Conservation (phyloP, 257 asterid genomes). For the Nicotiana noctiflora region DNA sequence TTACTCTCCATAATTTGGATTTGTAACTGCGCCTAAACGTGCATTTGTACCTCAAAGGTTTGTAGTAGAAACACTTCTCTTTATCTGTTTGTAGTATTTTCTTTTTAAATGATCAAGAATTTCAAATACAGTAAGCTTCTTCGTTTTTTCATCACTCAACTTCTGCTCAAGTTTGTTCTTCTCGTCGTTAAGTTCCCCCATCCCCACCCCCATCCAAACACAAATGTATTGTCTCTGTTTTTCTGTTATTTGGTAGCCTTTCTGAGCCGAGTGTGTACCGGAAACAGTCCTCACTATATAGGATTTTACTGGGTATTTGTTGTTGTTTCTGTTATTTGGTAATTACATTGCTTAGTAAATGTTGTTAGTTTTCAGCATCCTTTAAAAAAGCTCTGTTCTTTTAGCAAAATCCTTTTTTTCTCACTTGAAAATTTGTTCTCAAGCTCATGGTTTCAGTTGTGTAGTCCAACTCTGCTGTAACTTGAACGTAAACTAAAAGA, state of each 20-base stretch:
- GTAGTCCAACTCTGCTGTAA: too few relatives aligned
- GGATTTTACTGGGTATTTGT: too few relatives aligned
- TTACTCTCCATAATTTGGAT: not conserved
- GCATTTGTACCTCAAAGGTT: too few relatives aligned
- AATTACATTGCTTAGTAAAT: not conserved
- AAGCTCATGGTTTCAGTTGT: not conserved
- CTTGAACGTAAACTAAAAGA: not conserved
- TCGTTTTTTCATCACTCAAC: not conserved
- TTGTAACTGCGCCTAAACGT: too few relatives aligned
- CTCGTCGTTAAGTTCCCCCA: too few relatives aligned
- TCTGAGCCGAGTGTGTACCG: too few relatives aligned
- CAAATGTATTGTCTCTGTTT: not conserved
- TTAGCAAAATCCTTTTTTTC: not conserved
- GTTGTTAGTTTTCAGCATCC: not conserved
- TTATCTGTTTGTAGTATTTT: not conserved
- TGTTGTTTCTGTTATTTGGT: not conserved
- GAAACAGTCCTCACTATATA: too few relatives aligned
- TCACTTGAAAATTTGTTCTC: not conserved
- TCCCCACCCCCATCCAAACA: too few relatives aligned
- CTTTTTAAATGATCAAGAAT: not conserved
- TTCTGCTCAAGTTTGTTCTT: too few relatives aligned
- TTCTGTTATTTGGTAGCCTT: too few relatives aligned
- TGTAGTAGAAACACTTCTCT: not conserved
- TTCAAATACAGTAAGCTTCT: not conserved
- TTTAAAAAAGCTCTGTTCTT: not conserved